Evolutionary conservation across 2,329 filamentous ascomycete genomes (phyloP).

Genomic region (Cryphonectria naterciae): DNA sequence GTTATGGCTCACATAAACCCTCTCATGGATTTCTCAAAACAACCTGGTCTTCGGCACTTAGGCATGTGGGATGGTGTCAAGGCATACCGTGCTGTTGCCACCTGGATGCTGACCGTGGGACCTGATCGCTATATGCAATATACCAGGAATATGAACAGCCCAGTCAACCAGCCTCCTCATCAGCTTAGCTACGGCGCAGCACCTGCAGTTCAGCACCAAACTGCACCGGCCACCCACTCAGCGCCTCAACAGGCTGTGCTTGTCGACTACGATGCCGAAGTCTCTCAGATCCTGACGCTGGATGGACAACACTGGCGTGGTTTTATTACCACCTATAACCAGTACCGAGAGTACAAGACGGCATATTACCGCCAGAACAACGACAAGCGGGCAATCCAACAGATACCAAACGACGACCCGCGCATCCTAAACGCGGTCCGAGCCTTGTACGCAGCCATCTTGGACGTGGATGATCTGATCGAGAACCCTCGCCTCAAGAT

Average conservation of each 20-base stretch:
- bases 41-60: not conserved
- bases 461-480: not conserved
- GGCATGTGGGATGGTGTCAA: slow-evolving; percentile 1
- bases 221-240: not conserved
- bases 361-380: not conserved
- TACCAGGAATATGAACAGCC: not conserved
- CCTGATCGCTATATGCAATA: not conserved
- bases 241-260: not conserved
- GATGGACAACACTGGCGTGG: not conserved
- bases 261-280: not conserved
- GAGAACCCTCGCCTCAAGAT: not conserved
- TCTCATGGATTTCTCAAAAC: not conserved
- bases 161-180: not conserved
- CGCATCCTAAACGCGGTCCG: not conserved
- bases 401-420: not conserved
- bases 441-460: not conserved
- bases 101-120: not conserved
- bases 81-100: not conserved
- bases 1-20: not conserved
- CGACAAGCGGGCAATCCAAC: not conserved
- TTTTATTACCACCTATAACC: not conserved
- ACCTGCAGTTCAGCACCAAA: not conserved
- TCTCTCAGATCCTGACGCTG: not conserved
- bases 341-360: not conserved
- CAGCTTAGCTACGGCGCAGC: not conserved